Base-by-base conservation (phyloP, 169 alveolate genomes). In the Plasmodium inui region DNA sequence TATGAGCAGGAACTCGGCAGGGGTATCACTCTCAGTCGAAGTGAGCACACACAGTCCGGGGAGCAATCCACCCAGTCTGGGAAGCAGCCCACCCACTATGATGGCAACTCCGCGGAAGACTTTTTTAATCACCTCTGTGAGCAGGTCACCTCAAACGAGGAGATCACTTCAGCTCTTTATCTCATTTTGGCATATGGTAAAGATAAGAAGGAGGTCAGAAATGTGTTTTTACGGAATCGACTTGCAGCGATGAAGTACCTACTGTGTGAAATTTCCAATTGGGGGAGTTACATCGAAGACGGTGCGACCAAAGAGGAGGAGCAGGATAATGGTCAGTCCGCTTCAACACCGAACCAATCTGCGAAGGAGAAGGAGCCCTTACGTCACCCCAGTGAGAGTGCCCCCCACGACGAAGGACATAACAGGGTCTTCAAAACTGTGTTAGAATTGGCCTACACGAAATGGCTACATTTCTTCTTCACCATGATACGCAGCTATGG, bases 101-200 rank as follows among this genome's bases (percentile, higher is more conserved):
- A n/a, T 12, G 22, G 46, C 14, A 34, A 50, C 17, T 14, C 73
- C 30, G 46, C 53, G 53, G 70, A 80, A 46, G 44, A 89, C 3
- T 78, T 82, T 26, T 89, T 89, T 67, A 32, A 89, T n/a, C 22
- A 44, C 41, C 61, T 89, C 44, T 71, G 55, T 67, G 80, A 81
- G 17, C 10, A 19, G 28, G 83, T 89, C 28, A 22, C n/a, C 37
- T 10, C 91, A 28, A 89, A 74, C 26, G 90, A 89, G 14, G 34
- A 79, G 44, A 41, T 89, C 26, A 50, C 28, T 4, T 61, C 82
- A 0, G 67, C 91, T 10, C 37, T 89, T 2, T 39, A 89, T 6
- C 53, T 79, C 7, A 32, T 89, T 8, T 50, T 89, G 50, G 39
- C 94, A 17, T 89, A 79, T 67, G 91, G 94, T 1, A 80, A 79